These are phyloP conservation scores for Papiliotrema fonsecae DNA, from an alignment of 1,284 basidiomycete species.

Conservation along the genomic window DNA sequence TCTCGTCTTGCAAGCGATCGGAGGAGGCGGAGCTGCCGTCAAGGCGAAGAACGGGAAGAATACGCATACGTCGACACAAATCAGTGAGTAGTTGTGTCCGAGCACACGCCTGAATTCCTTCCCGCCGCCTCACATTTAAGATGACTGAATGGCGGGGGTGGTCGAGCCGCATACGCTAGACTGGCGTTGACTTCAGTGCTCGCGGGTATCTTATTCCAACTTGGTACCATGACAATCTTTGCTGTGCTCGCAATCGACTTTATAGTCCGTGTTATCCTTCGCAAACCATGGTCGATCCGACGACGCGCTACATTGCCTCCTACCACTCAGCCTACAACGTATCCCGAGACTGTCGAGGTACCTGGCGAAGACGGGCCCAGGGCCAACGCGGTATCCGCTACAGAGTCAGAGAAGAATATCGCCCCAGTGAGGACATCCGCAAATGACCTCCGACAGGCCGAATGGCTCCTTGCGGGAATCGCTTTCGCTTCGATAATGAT, in stretches of 20 bases:
- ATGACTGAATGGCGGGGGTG: too few relatives aligned
- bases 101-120: not conserved
- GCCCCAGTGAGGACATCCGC: not conserved
- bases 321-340: not conserved
- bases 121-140: not conserved
- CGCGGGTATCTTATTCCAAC: conserved; percentile 38
- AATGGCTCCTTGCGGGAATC: conserved; percentile 19
- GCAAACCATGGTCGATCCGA: not conserved
- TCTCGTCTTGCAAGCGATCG: conserved; percentile 43
- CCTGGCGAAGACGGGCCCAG: not conserved
- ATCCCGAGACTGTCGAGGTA: not conserved
- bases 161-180: not conserved
- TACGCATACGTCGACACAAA: conserved; percentile 16
- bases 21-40: conserved; percentile 36
- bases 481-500: conserved; percentile 27
- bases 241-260: conserved; percentile 25
- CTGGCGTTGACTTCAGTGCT: conserved; percentile 20
- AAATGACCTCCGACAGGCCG: not conserved
- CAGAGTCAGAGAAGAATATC: not conserved
- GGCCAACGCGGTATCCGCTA: not conserved
- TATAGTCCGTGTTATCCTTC: conserved; percentile 15
- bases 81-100: conserved; percentile 19
- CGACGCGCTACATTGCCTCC: too few relatives aligned
- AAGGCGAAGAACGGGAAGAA: conserved; percentile 15
- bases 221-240: conserved; percentile 31